Evolutionary conservation across 1,284 basidiomycete genomes (phyloP), one percentile per base, ranked within the genome.

Genomic region (Irpex sp.): DNA sequence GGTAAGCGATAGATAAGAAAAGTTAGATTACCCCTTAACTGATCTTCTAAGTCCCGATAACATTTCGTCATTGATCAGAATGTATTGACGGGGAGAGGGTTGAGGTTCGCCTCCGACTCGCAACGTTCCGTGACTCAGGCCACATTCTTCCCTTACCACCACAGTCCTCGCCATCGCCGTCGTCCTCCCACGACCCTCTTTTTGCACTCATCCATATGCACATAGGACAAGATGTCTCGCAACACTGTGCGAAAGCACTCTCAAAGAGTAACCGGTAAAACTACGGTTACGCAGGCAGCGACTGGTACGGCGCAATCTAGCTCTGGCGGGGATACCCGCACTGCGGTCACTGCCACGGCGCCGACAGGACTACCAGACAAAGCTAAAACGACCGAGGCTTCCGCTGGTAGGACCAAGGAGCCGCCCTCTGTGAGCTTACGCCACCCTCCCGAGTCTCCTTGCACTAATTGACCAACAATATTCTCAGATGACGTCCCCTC

Each of bases 61-160:
- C 33, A 31, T 33, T 33, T 55, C 53, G 53, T 55, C 53, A 55
- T 35, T 50, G 49, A 50, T 50, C 49, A 43, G 17, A 50, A n/a
- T 17, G 17, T 17, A n/a, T 50, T 26, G 4, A 26, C 26, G 26
- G 26, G 26, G 49, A 50, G 13, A 8, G 17, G 49, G 17, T 55
- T 55, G 60, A 60, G 63, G 31, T 62, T 62, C 58, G 58, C 61
- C 35, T 58, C 61, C 55, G 60, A 61, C 55, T 11, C 46, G 56
- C 60, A 64, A 60, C 60, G 60, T 46, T 61, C 63, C 61, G 63
- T 64, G 63, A 64, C 63, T 64, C 63, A 51, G 36, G 53, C 4
- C 59, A 21, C 49, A 58, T 49, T 57, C 50, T 17, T 59, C 50
- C 21, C 39, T 15, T 35, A 11, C 51, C 15, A 17, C 26, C 37